Evolutionary conservation across 352 stramenopile genomes (phyloP).

Genomic region (Aphanomyces invadans): DNA sequence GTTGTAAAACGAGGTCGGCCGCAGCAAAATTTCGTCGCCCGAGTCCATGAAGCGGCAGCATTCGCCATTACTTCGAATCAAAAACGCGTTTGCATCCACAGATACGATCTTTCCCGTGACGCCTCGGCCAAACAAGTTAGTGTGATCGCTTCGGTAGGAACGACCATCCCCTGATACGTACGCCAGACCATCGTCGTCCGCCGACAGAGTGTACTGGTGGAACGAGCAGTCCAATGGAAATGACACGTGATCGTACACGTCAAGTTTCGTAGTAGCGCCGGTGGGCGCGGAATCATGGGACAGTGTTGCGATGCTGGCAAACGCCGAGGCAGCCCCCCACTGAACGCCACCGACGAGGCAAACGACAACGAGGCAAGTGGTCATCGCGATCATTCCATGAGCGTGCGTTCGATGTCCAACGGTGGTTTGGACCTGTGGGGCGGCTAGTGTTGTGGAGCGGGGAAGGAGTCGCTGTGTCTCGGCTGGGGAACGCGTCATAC

Average conservation of each 20-base stretch:
- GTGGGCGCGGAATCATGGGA: neutral
- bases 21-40: slow-evolving; percentile 18
- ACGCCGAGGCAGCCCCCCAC: neutral
- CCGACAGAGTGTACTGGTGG: slow-evolving; percentile 15
- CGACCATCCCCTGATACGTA: slow-evolving; percentile 13
- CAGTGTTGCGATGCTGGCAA: neutral
- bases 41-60: slow-evolving; percentile 22
- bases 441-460: neutral
- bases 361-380: neutral
- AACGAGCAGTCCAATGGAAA: slow-evolving; percentile 19
- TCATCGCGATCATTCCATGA: neutral
- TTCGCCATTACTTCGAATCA: slow-evolving; percentile 20
- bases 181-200: slow-evolving; percentile 14
- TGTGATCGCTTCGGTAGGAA: slow-evolving; percentile 19
- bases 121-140: slow-evolving; percentile 18
- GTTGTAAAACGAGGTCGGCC: slow-evolving; percentile 8
- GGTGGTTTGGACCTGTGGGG: neutral
- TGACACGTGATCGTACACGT: neutral
- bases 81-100: slow-evolving; percentile 19
- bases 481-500: neutral
- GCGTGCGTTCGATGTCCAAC: neutral
- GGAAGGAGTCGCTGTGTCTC: neutral
- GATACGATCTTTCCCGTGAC: slow-evolving; percentile 22
- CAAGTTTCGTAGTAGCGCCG: neutral
- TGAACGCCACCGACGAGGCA: neutral